Base-by-base conservation (phyloP, 306 rosid genomes). In the Dryas drummondii region DNA sequence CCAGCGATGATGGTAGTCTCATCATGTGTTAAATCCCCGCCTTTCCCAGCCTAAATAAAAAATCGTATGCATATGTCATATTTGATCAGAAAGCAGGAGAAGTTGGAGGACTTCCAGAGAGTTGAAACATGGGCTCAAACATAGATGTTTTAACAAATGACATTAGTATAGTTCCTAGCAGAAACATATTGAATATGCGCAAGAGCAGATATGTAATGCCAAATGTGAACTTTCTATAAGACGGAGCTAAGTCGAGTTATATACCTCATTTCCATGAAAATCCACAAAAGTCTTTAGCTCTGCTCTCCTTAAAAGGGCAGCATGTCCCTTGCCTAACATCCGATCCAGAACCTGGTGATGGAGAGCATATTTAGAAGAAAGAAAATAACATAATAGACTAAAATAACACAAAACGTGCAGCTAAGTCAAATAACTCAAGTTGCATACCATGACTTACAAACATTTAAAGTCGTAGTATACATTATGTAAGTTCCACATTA, bases 221-320 rank as follows among this genome's bases (percentile, higher is more conserved):
- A 19, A 9, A 16, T 10, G 42, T 42, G 27, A 55, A 76, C 68
- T 45, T 16, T 9, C 42, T 6, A 51, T 58, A 32, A 68, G 41
- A 42, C 0, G 13, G 60, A 58, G 37, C 17, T 67, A 56, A 32
- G 63, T 68, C 15, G 32, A 75, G 67, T 42, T 68, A 54, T 65
- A 60, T 81, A 94, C 99, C 99, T 94, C 99, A 72, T 94, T 94
- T 54, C 99, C 99, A 77, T 94, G 99, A 85, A 94, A 94, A 83
- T 82, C 80, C 71, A 94, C 97, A 80, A 94, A 91, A 75, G 99
- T 94, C 84, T 94, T 90, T 70, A 94, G 97, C 86, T 94, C 99
- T 26, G 99, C 99, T 84, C 99, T 88, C 87, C 89, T 88, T 61
- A 94, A 89, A 75, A 94, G 96, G 68, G 88, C 99, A 64, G 92